phyloP scores from a whole-genome alignment of 1,284 basidiomycete genomes.

The Kalmanozyma brasiliensis region DNA sequence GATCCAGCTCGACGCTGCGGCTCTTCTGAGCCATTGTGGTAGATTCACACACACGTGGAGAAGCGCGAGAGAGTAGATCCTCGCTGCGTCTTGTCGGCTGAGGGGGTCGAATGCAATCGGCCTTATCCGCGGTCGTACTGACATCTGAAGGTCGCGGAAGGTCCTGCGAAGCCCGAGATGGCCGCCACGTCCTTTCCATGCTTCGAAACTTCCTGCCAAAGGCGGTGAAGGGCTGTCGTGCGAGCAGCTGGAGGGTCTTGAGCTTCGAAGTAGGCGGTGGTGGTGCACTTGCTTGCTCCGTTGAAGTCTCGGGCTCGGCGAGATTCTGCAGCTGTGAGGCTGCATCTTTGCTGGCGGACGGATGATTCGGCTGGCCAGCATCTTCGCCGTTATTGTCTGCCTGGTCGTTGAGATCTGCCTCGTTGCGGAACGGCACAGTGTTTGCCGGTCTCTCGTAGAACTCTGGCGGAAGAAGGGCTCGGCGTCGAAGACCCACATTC shows the following conservation, averaged over 20 bases:
- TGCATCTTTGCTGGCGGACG: no score
- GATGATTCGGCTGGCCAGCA: no score
- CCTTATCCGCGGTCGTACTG: neutral
- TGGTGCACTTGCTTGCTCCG: neutral
- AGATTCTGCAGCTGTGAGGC: no score
- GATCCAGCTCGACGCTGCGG: slow-evolving; percentile 35
- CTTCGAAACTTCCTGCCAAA: slow-evolving; percentile 35
- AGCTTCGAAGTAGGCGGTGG: slow-evolving; percentile 15
- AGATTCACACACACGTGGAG: slow-evolving; percentile 14
- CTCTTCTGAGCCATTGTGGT: slow-evolving; percentile 16
- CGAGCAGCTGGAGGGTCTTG: slow-evolving; percentile 34
- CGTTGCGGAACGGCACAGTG: no score
- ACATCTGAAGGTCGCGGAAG: neutral
- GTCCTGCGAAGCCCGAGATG: slow-evolving; percentile 17
- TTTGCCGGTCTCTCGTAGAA: slow-evolving; percentile 15
- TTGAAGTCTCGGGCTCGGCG: no score
- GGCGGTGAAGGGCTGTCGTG: slow-evolving; percentile 27
- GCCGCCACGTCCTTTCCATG: slow-evolving; percentile 33
- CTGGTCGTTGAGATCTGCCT: no score
- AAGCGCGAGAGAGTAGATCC: slow-evolving; percentile 27
- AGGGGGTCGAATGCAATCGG: neutral
- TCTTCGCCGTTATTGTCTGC: no score
- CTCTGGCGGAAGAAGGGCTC: slow-evolving; percentile 9
- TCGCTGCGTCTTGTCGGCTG: slow-evolving; percentile 24
- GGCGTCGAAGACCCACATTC: neutral